Base-by-base conservation (phyloP, 768 basidiomycete genomes). In the Leucocoprinus birnbaumii region DNA sequence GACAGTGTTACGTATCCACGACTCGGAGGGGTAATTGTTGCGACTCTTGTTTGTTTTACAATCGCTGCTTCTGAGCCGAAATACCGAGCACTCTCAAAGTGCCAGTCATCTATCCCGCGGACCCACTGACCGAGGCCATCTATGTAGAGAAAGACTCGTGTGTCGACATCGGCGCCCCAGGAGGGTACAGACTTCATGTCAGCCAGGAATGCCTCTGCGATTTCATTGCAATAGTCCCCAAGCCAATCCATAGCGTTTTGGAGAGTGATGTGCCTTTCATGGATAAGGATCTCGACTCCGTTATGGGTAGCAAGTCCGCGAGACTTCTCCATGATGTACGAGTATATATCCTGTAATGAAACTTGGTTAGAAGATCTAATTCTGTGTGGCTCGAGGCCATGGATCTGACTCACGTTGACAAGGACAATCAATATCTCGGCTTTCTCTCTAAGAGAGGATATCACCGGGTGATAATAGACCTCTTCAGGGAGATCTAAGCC, bases 401-500 rank as follows among this genome's bases (percentile, higher is more conserved):
- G n/a, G n/a, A 16, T 41, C 24, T 31, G 31, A 53, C 67, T 46
- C 48, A 71, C 65, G 47, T 68, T 68, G 3, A 62, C 64, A 22
- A 68, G 59, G 5, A 66, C 74, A 38, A 84, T 72, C 49, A 82
- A 66, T 50, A 85, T 82, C 52, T 79, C 79, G 3, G 80, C 74
- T 37, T 73, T 65, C 47, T 79, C 70, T 19, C 73, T 70, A 52
- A 86, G 71, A 6, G 73, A 68, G 53, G 65, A 63, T 38, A 86
- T 70, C 43, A 70, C 61, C 1, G 80, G 78, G 65, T 85, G 76
- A n/a, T 73, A 69, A 56, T 78, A 70, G 56, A 84, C 77, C 50
- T 79, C 72, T 21, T 83, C 76, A 0, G 82, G 80, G 21, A 86
- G 63, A 59, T 83, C 75, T 35, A 85, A 73, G 2, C 79, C 79